Conservation (phyloP, 257 asterid genomes). For the Penstemon eatonii region DNA sequence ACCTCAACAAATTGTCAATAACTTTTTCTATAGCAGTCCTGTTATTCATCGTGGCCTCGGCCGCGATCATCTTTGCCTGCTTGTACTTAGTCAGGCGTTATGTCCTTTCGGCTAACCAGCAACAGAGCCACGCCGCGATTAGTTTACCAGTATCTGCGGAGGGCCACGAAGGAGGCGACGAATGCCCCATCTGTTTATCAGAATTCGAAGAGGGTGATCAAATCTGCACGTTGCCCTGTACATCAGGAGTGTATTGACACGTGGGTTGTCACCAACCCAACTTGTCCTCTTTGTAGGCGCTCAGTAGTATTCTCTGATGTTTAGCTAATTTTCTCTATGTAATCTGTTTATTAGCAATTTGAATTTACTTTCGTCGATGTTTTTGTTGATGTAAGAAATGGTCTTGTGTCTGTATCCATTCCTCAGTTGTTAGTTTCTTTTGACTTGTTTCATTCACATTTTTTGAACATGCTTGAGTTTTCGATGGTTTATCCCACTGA, state of each 20-base stretch:
- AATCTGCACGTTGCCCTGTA: slow-evolving; percentile 75
- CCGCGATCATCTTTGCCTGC: slow-evolving; percentile 66
- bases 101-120: slow-evolving; percentile 42
- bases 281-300: slow-evolving; percentile 90
- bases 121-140: slow-evolving; percentile 27
- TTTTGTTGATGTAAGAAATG: too few relatives aligned
- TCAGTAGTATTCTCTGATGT: slow-evolving; percentile 36
- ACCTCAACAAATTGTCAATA: too few relatives aligned
- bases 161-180: slow-evolving; percentile 49
- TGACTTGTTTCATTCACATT: too few relatives aligned
- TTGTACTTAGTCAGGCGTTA: slow-evolving; percentile 72
- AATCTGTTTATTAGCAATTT: too few relatives aligned
- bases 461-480: too few relatives aligned
- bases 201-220: slow-evolving; percentile 69
- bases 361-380: too few relatives aligned
- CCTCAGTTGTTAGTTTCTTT: too few relatives aligned
- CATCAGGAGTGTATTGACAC: slow-evolving; percentile 81
- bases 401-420: too few relatives aligned
- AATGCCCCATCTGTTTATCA: slow-evolving; percentile 85
- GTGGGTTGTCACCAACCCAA: slow-evolving; percentile 72
- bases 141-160: slow-evolving; percentile 39
- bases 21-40: slow-evolving; percentile 1
- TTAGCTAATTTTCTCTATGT: too few relatives aligned
- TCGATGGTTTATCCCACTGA: too few relatives aligned
- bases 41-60: slow-evolving; percentile 57